A percentile compares a stretch with the other conserved stretches of the same genome.
Conservation (phyloP, 2,329 filamentous ascomycete species). For the Coniella vitis region DNA sequence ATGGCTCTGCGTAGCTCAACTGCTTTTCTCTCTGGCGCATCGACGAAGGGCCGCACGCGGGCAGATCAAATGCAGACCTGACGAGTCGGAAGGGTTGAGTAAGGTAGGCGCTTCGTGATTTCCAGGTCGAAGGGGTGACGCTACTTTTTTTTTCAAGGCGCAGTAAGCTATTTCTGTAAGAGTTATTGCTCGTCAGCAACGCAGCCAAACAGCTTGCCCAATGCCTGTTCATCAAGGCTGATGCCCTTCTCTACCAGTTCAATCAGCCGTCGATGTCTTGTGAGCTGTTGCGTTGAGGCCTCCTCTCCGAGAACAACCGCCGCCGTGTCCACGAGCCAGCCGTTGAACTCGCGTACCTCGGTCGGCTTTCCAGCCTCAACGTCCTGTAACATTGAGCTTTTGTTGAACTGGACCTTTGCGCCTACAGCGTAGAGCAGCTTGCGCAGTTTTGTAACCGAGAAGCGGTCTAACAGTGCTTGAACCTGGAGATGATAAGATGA, state of each 20-base stretch:
- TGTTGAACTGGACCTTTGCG: constrained; percentile 44
- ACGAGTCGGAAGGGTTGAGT: too few relatives aligned
- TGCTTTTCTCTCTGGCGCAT: too few relatives aligned
- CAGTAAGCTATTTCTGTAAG: too few relatives aligned
- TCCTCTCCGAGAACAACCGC: constrained; percentile 13
- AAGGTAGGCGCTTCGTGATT: too few relatives aligned
- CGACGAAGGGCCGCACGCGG: too few relatives aligned
- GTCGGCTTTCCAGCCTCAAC: constrained; percentile 43
- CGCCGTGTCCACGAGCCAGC: constrained; percentile 38
- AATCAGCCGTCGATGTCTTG: constrained; percentile 10
- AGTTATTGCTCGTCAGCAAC: background rate
- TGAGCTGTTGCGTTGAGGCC: too few relatives aligned
- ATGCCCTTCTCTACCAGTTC: constrained; percentile 19
- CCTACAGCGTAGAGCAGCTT: constrained; percentile 41
- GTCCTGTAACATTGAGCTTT: constrained; percentile 58
- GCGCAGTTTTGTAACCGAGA: constrained; percentile 36
- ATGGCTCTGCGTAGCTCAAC: too few relatives aligned
- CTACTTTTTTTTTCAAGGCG: too few relatives aligned
- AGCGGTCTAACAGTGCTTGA: constrained; percentile 29
- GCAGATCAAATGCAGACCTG: too few relatives aligned
- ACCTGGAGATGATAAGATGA: background rate
- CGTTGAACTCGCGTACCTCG: constrained; percentile 54
- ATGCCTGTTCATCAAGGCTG: constrained; percentile 12
- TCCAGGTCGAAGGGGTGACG: too few relatives aligned
- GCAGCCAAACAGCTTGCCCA: constrained; percentile 15